Base-by-base conservation (phyloP, 495 filamentous ascomycete species). In the Apiosordaria backusii region DNA sequence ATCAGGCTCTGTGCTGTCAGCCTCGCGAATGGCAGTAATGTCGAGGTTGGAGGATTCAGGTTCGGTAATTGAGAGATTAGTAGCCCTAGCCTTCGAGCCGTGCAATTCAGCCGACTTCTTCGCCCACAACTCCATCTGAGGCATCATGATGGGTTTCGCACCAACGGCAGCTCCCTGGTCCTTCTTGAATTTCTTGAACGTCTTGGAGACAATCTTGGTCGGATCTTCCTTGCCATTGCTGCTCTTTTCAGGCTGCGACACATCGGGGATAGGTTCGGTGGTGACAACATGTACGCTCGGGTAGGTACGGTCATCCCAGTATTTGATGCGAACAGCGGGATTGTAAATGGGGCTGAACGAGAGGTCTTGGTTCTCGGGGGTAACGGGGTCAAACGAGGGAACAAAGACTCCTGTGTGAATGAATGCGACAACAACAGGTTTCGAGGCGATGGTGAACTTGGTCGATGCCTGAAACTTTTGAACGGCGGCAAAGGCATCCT, bases 371-470 rank as follows among this genome's bases (percentile, higher is more conserved):
- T 81, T 83, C 23, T 84, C 84, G 2, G 80, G 74, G 10, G 72
- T 70, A 5, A 80, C 71, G 0, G 81, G 81, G 57, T 88, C 86
- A 66, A 90, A 70, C 78, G 52, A 90, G 79, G 91, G 92, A 16
- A 96, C 88, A 72, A 97, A 97, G 0, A 97, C 92, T 23, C 93
- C 92, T 4, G 90, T 86, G 61, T 97, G 93, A 22, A 95, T 91
- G 70, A 91, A 96, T 50, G 85, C 90, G 26, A 92, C 83, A 57
- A 85, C 79, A 29, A 94, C 90, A 0, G 87, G 87, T 67, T 86
- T 89, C 2, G 91, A 94, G 0, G 89, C 86, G 62, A 97, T 93
- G 4, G 92, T 94, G 69, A 96, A 96, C 68, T 89, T 92, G 5
- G 92, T 87, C 55, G 89, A 87, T 1, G 87, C 89, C 18, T 88